Percentiles rank a stretch among this genome's conserved stretches.
These are phyloP conservation scores for Cornus suecica DNA, from an alignment of 148 eudicot species.

Conservation along the genomic window DNA sequence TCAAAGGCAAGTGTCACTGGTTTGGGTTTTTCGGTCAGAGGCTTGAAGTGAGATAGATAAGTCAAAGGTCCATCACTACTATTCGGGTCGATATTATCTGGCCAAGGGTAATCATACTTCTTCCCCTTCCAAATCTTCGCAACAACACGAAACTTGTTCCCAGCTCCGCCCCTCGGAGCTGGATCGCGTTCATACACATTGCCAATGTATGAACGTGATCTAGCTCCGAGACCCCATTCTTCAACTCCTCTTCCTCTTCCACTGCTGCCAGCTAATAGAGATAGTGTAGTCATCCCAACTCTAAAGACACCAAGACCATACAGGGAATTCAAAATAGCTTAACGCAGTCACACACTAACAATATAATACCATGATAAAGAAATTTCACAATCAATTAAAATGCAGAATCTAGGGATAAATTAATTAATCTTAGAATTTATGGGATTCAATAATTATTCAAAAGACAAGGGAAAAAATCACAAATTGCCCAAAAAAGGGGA, in stretches of 20 bases:
- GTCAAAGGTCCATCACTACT: slow-evolving; percentile 8
- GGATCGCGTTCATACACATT: no score
- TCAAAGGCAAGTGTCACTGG: slow-evolving; percentile 25
- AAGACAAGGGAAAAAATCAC: not conserved
- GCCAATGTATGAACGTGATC: not conserved
- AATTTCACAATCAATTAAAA: not conserved
- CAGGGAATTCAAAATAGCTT: not conserved
- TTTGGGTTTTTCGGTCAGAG: slow-evolving; percentile 29
- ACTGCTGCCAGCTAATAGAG: slow-evolving; percentile 17
- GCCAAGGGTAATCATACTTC: slow-evolving; percentile 35
- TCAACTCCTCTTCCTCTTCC: slow-evolving; percentile 8
- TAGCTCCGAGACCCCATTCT: not conserved
- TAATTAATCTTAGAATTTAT: no score
- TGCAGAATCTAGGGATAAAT: not conserved
- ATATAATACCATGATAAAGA: not conserved
- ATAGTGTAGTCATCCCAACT: slow-evolving; percentile 16
- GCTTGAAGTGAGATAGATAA: slow-evolving; percentile 28
- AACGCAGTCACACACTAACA: not conserved
- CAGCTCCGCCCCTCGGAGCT: not conserved
- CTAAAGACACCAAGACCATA: slow-evolving; percentile 6
- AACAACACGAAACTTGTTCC: slow-evolving; percentile 7
- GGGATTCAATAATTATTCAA: not conserved
- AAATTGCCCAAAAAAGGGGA: not conserved
- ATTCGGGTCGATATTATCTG: slow-evolving; percentile 19
- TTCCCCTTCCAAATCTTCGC: slow-evolving; percentile 22